Percentiles rank a stretch among this genome's conserved stretches.
These are phyloP conservation scores for Globisporangium rhizosaccharum DNA, from an alignment of 352 stramenopile genomes.

Conservation along the genomic window DNA sequence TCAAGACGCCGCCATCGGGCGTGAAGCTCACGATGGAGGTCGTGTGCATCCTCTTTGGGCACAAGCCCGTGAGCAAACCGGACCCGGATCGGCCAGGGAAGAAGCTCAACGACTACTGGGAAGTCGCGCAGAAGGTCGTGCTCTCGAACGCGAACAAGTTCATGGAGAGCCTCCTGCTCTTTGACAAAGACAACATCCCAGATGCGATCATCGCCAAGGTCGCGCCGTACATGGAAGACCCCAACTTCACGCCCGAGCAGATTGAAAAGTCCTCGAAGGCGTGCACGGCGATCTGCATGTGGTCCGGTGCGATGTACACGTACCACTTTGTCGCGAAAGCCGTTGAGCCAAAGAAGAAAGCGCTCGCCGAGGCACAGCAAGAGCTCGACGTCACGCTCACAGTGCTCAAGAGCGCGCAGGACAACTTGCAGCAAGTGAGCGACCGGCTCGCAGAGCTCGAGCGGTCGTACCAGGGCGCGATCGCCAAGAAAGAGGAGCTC, in stretches of 20 bases:
- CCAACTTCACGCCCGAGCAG: conserved; percentile 87
- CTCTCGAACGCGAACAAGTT: conserved; percentile 92
- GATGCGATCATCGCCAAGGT: conserved; percentile 85
- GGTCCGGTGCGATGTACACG: conserved; percentile 79
- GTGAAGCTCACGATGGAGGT: conserved; percentile 93
- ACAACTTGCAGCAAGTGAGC: conserved; percentile 76
- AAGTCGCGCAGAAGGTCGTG: conserved; percentile 86
- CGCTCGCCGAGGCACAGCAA: conserved; percentile 45
- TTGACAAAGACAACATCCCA: conserved; percentile 93
- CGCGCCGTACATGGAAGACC: conserved; percentile 82
- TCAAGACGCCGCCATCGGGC: conserved; percentile 87
- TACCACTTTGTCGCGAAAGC: conserved; percentile 83
- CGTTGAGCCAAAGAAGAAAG: conserved; percentile 74
- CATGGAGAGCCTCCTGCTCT: conserved; percentile 83
- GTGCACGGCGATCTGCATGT: conserved; percentile 90
- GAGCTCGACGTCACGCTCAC: conserved; percentile 53
- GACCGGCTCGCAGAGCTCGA: conserved; percentile 83
- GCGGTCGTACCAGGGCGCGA: conserved; percentile 74
- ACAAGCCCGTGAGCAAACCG: conserved; percentile 86
- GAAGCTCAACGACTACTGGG: conserved; percentile 91
- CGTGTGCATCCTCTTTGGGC: conserved; percentile 87
- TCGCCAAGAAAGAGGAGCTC: conserved; percentile 90
- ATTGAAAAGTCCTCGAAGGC: conserved; percentile 91
- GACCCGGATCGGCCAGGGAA: conserved; percentile 86
- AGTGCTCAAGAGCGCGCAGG: conserved; percentile 46